Percentiles rank a stretch among this genome's conserved stretches.
Evolutionary conservation across 192 early-diverging fungal species (phyloP).

Genomic region (Pilobolus umbonatus): DNA sequence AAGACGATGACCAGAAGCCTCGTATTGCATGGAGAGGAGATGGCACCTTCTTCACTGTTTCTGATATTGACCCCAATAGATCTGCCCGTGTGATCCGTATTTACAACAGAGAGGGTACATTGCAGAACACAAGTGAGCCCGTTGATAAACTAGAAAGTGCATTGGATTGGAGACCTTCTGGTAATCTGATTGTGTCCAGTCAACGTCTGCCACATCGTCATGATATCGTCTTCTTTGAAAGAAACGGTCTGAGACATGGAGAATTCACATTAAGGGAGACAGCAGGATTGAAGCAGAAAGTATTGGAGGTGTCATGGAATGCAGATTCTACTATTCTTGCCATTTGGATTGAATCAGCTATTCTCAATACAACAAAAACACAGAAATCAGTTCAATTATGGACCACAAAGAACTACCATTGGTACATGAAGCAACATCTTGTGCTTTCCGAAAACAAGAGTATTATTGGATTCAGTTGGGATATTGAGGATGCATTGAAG

Average conservation of each 20-base stretch:
- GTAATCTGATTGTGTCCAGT: conserved; percentile 77
- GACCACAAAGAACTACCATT: conserved; percentile 93
- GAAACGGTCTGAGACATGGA: conserved; percentile 91
- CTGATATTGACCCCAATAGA: conserved; percentile 52
- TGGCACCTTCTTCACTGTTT: conserved; percentile 76
- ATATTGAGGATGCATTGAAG: conserved; percentile 63
- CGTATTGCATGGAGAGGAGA: conserved; percentile 91
- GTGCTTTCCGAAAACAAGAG: conserved; percentile 34
- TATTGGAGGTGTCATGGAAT: conserved; percentile 77
- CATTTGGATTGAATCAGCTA: conserved; percentile 48
- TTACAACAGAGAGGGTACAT: conserved; percentile 82
- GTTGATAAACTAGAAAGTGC: conserved; percentile 74
- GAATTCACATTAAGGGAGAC: conserved; percentile 77
- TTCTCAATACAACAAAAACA: conserved; percentile 16
- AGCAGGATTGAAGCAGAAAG: conserved; percentile 23
- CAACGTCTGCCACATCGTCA: conserved; percentile 75
- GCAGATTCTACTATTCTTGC: conserved; percentile 85
- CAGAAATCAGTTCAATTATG: conserved; percentile 72
- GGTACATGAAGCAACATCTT: conserved; percentile 92
- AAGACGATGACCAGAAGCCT: conserved; percentile 64
- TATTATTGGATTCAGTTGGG: conserved; percentile 68
- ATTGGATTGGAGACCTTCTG: conserved; percentile 81
- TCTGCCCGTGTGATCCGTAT: conserved; percentile 65
- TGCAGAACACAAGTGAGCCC: conserved; percentile 75
- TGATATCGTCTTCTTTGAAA: conserved; percentile 91